Percentiles rank a stretch among this genome's conserved stretches.
Evolutionary conservation across 176 grass and related monocot species (phyloP).

Genomic region (Ananas comosus): DNA sequence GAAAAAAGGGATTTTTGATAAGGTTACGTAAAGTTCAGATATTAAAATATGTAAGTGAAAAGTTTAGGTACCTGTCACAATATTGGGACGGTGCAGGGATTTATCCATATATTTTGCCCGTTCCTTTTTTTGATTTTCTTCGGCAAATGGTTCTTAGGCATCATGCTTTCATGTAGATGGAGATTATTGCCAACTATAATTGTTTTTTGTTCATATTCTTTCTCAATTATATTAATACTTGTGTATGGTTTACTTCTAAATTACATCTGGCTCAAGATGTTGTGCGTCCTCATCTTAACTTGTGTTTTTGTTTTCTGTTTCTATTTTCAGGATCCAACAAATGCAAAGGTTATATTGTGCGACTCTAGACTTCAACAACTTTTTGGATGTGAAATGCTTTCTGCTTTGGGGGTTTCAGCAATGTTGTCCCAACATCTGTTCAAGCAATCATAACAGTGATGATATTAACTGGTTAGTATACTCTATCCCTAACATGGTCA

Average conservation of each 20-base stretch:
- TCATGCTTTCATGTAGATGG: too few relatives aligned
- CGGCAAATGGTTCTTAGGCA: too few relatives aligned
- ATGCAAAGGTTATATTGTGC: constrained; percentile 57
- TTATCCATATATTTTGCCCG: too few relatives aligned
- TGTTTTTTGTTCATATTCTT: neutral
- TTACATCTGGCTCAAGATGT: neutral
- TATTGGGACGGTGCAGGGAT: too few relatives aligned
- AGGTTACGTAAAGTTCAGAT: too few relatives aligned
- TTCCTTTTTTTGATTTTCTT: too few relatives aligned
- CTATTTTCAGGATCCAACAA: constrained; percentile 53
- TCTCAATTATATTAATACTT: neutral
- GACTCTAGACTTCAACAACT: constrained; percentile 73
- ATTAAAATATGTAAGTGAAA: too few relatives aligned
- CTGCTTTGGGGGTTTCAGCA: constrained; percentile 46
- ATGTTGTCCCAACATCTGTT: constrained; percentile 63
- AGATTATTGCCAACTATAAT: too few relatives aligned
- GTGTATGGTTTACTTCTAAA: too few relatives aligned
- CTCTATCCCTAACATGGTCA: too few relatives aligned
- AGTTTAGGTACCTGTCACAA: too few relatives aligned
- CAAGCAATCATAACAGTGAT: constrained; percentile 47
- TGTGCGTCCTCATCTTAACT: neutral
- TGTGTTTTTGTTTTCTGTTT: neutral
- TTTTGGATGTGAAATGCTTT: constrained; percentile 80
- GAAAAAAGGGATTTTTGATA: too few relatives aligned
- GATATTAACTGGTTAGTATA: constrained; percentile 42